Evolutionary conservation across 1,139 yeast species (phyloP).

Genomic region (Diutina catenulata): DNA sequence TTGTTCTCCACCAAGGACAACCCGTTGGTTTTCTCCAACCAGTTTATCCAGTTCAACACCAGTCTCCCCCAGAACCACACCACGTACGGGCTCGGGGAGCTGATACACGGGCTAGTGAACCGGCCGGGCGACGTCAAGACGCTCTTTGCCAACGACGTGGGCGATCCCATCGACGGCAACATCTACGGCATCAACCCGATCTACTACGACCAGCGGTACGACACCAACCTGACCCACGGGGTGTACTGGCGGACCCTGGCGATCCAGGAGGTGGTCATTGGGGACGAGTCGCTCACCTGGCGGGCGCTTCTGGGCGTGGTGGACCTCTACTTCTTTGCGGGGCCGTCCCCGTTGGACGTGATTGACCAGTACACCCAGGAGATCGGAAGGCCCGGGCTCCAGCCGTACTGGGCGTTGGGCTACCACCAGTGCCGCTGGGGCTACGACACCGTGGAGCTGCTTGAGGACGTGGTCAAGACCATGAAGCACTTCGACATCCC

Average conservation of each 20-base stretch:
- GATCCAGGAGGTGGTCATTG: conserved; percentile 14
- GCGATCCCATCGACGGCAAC: conserved; percentile 15
- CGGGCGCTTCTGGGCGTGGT: conserved; percentile 18
- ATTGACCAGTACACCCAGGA: conserved; percentile 16
- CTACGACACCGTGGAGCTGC: conserved; percentile 11
- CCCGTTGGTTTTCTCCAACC: conserved; percentile 20
- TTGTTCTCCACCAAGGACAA: conserved; percentile 19
- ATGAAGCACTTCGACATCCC: conserved; percentile 14
- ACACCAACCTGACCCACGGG: conserved; percentile 14
- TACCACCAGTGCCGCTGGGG: conserved; percentile 18
- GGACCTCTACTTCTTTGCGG: conserved; percentile 22
- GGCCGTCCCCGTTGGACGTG: conserved; percentile 19
- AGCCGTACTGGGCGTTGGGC: conserved; percentile 17
- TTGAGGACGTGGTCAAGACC: conserved; percentile 12
- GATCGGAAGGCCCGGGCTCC: conserved; percentile 15
- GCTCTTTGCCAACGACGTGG: conserved; percentile 14
- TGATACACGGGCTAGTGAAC: conserved; percentile 17
- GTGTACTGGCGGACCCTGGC: conserved; percentile 17
- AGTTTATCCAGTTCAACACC: conserved; percentile 20
- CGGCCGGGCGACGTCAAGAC: conserved; percentile 18
- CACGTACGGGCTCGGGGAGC: conserved; percentile 21
- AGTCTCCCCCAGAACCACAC: conserved; percentile 16
- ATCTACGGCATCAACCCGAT: conserved; percentile 17
- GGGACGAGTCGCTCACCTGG: conserved; percentile 15
- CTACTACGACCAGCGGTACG: conserved; percentile 14